Evolutionary conservation across 345 rosid species (phyloP).

Genomic region (Acer negundo): DNA sequence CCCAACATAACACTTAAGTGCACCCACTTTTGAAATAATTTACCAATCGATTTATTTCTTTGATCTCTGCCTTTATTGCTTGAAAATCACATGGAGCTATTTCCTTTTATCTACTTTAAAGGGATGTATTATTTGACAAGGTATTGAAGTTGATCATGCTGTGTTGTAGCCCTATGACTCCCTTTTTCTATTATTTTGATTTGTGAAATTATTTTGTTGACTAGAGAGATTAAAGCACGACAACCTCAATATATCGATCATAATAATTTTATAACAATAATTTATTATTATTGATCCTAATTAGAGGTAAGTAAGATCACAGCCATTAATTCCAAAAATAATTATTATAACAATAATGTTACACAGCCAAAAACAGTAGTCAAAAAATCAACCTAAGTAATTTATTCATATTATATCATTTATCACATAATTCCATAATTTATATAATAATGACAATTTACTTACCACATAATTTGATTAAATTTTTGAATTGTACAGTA

Average conservation of each 20-base stretch:
- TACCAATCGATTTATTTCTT: constrained; percentile 23
- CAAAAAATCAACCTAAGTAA: too few species aligned
- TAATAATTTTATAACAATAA: neutral
- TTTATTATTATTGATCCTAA: too few species aligned
- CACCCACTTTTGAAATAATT: constrained; percentile 35
- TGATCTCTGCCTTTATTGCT: constrained; percentile 24
- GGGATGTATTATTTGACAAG: neutral
- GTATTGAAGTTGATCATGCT: neutral
- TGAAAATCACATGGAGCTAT: constrained; percentile 19
- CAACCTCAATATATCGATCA: neutral
- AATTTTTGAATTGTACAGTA: too few species aligned
- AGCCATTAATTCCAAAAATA: too few species aligned
- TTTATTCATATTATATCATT: too few species aligned
- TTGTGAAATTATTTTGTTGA: neutral
- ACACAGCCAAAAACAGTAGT: too few species aligned
- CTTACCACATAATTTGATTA: too few species aligned
- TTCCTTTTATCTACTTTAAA: constrained; percentile 1
- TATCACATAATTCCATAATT: too few species aligned
- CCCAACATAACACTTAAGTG: constrained; percentile 19
- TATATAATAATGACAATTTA: too few species aligned
- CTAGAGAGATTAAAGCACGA: neutral
- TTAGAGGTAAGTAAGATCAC: too few species aligned
- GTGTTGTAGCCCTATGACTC: neutral
- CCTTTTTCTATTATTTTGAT: neutral
- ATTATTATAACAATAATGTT: too few species aligned